Evolutionary conservation across 169 alveolate genomes (phyloP), one percentile per base, ranked within the genome.

Genomic region (Plasmodium falciparum): DNA sequence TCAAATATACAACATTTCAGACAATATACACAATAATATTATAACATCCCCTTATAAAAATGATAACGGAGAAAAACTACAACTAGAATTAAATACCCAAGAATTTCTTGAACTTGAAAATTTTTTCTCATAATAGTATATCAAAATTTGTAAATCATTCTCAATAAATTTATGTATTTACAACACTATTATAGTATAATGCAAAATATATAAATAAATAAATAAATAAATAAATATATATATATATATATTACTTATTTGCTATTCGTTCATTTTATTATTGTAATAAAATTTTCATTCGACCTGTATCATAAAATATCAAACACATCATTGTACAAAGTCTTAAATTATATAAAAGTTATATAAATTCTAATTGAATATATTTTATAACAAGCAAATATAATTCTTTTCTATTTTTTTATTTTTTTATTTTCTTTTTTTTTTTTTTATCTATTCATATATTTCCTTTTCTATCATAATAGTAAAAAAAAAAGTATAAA

Each of bases 81-180:
- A 58, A 17, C 50, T 80, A 43, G 69, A 20, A 69, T 58, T 80
- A 80, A 80, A 80, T 69, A 80, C 90, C 17, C 90, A 80, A 39
- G 90, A 80, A 69, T 80, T 80, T 52, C 69, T 62, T n/a, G 83
- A 80, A 62, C 52, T 80, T 12, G 90, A 80, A 80, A 80, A 80
- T 20, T 80, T 80, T 47, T 62, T 80, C 24, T 69, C 33, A 62
- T 56, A 63, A 80, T 47, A 26, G 54, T 12, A 56, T 56, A 17
- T 17, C 24, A 56, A 56, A 56, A 0, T 2, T 2, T 22, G 2
- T 17, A 17, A 17, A 7, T 62, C 29, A 8, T 62, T 7, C 22
- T 3, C 20, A 15, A 15, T 59, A 52, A 59, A 59, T 59, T 59
- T 17, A 12, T 20, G 9, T 20, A 59, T 12, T 15, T 59, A 15